These are phyloP conservation scores for Meira nashicola DNA, from an alignment of 1,284 basidiomycete genomes.

Conservation along the genomic window DNA sequence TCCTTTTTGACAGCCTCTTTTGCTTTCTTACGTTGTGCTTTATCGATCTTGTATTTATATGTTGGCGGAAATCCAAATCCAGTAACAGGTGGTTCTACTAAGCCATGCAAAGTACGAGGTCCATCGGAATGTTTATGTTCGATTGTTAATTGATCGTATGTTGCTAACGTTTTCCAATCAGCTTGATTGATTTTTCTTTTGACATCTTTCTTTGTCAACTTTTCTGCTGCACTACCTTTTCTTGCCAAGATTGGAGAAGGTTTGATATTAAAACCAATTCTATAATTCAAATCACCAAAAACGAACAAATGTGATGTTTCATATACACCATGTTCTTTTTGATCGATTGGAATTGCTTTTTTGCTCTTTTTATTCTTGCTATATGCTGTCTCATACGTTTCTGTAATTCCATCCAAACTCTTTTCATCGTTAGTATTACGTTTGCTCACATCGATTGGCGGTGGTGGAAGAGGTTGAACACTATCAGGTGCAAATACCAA, in stretches of 20 bases:
- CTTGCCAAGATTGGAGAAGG: slow-evolving; percentile 14
- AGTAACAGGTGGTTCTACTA: slow-evolving; percentile 35
- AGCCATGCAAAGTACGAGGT: slow-evolving; percentile 38
- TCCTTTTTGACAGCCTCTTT: slow-evolving; percentile 16
- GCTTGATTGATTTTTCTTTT: slow-evolving; percentile 14
- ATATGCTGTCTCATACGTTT: slow-evolving; percentile 51
- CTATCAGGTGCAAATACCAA: slow-evolving; percentile 63
- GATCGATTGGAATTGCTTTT: slow-evolving; percentile 37
- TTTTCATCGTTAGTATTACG: neutral
- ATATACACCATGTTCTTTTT: slow-evolving; percentile 40
- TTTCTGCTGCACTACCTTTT: slow-evolving; percentile 21
- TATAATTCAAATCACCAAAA: slow-evolving; percentile 53
- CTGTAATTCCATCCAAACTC: slow-evolving; percentile 41
- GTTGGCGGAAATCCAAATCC: slow-evolving; percentile 37
- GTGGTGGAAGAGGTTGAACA: slow-evolving; percentile 5
- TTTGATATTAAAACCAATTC: slow-evolving; percentile 38
- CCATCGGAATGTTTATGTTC: slow-evolving; percentile 10
- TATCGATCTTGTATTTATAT: slow-evolving; percentile 47
- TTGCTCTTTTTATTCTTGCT: slow-evolving; percentile 71
- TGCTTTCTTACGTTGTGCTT: slow-evolving; percentile 8
- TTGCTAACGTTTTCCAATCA: slow-evolving; percentile 34
- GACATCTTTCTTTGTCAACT: slow-evolving; percentile 24
- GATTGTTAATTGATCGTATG: slow-evolving; percentile 44
- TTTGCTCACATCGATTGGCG: slow-evolving; percentile 2
- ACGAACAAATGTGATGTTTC: slow-evolving; percentile 51